These are phyloP conservation scores for Conticribra weissflogii DNA, from an alignment of 108 stramenopile species.

Conservation along the genomic window DNA sequence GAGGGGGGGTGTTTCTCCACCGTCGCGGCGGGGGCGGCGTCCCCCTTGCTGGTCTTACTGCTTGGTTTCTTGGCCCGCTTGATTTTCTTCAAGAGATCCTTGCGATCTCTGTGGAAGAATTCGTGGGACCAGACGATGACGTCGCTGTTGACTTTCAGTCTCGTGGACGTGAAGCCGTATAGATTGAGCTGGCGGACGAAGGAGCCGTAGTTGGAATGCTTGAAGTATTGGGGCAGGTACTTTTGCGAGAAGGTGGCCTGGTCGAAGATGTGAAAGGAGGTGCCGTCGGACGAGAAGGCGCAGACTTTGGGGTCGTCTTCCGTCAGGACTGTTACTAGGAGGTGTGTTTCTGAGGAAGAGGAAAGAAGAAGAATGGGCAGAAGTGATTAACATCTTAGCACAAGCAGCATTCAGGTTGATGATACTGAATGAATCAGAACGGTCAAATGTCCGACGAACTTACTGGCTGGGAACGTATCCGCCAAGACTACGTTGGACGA, in stretches of 20 bases:
- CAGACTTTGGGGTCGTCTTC: background rate
- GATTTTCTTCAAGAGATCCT: slow-evolving; percentile 17
- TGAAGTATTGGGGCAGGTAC: slow-evolving; percentile 55
- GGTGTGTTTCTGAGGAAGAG: background rate
- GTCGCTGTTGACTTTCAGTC: slow-evolving; percentile 11
- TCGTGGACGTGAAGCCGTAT: slow-evolving; percentile 34
- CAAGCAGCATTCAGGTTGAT: too few relatives aligned
- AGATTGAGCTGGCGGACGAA: slow-evolving; percentile 62
- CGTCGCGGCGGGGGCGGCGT: background rate
- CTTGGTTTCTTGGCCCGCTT: slow-evolving; percentile 1
- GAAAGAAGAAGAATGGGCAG: background rate
- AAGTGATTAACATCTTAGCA: background rate
- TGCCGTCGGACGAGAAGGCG: slow-evolving; percentile 1
- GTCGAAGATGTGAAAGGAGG: slow-evolving; percentile 2
- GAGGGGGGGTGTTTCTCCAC: background rate
- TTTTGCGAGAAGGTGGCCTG: background rate
- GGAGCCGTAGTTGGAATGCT: slow-evolving; percentile 52
- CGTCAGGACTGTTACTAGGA: background rate
- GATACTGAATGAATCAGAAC: background rate
- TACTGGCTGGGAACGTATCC: slow-evolving; percentile 1
- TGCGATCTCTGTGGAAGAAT: slow-evolving; percentile 8
- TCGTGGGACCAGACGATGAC: slow-evolving; percentile 15
- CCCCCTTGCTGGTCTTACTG: background rate
- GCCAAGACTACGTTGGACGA: background rate
- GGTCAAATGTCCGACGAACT: background rate